Evolutionary conservation across 306 rosid species (phyloP).

Genomic region (Trifolium subterraneum): DNA sequence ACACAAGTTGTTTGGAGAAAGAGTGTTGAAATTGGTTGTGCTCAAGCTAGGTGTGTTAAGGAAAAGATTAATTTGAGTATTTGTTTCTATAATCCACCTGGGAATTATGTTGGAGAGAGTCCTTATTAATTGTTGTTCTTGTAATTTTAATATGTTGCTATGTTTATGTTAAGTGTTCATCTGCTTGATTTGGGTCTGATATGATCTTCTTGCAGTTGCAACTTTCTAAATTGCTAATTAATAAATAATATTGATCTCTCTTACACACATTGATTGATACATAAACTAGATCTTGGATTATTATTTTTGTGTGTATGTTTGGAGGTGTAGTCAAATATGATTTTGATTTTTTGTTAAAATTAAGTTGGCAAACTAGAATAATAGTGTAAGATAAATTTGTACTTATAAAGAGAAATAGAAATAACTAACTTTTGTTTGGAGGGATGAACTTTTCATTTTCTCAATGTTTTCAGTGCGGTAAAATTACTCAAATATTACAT

Average conservation of each 20-base stretch:
- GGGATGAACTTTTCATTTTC: too few species aligned
- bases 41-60: constrained; percentile 60
- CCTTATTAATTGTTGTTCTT: constrained; percentile 51
- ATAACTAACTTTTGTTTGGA: too few species aligned
- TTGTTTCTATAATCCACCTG: constrained; percentile 81
- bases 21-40: constrained; percentile 66
- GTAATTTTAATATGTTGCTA: not conserved
- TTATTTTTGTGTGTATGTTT: too few species aligned
- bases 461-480: too few species aligned
- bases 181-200: not conserved
- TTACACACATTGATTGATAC: not conserved
- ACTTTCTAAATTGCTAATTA: not conserved
- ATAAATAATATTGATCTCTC: not conserved
- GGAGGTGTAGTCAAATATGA: too few species aligned
- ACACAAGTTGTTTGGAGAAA: constrained; percentile 87
- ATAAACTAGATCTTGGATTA: not conserved
- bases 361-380: too few species aligned
- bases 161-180: not conserved
- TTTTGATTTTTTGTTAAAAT: too few species aligned
- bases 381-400: too few species aligned
- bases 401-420: too few species aligned
- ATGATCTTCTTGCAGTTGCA: not conserved
- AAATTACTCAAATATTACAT: too few species aligned
- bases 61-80: constrained; percentile 54
- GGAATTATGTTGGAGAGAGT: constrained; percentile 66